Base-by-base conservation (phyloP, 2,329 filamentous ascomycete genomes). In the Rutstroemia sp. region DNA sequence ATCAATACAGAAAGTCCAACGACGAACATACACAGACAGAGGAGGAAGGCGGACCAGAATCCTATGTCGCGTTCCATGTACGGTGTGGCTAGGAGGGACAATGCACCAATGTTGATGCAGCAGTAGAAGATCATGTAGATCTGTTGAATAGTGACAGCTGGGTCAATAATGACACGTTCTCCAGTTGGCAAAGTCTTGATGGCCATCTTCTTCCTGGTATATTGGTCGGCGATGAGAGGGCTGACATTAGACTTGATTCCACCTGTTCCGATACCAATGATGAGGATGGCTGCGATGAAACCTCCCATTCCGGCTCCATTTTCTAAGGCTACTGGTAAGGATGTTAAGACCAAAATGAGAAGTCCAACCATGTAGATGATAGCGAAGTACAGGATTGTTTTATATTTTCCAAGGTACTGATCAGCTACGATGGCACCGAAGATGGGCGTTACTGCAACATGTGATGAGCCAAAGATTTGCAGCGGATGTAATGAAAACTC, bases 181-280 rank as follows among this genome's bases (percentile, higher is more conserved):
- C 82, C 82, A 2, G 71, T 72, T 61, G 80, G 77, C 8, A 79
- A 69, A 1, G 71, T 72, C 61, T 73, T 75, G 38, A 73, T 71
- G 46, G 75, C 76, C 30, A 73, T 67, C 16, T 69, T 71, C 60
- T 74, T 73, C 58, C 75, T 61, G 19, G 64, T 61, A 59, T 76
- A 75, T 64, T 86, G 81, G 60, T 86, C 82, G 7, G 81, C 81
- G 54, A 85, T 79, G 23, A 85, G 71, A 7, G 82, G 80, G 0
- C 80, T 78, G 41, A 88, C 83, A 61, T 87, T 88, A 18, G 82
- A 78, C 88, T 54, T 89, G 75, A 88, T 76, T 5, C 74, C 74
- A 55, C 75, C 75, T 14, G 73, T 75, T 57, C 73, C 75, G 52
- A 76, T 67, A 10, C 75, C 74, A 23, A 77, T 72, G 46, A 73